Evolutionary conservation across 129 eudicot species (phyloP), one percentile per base, ranked within the genome.

Genomic region (carrot (Daucus carota)): DNA sequence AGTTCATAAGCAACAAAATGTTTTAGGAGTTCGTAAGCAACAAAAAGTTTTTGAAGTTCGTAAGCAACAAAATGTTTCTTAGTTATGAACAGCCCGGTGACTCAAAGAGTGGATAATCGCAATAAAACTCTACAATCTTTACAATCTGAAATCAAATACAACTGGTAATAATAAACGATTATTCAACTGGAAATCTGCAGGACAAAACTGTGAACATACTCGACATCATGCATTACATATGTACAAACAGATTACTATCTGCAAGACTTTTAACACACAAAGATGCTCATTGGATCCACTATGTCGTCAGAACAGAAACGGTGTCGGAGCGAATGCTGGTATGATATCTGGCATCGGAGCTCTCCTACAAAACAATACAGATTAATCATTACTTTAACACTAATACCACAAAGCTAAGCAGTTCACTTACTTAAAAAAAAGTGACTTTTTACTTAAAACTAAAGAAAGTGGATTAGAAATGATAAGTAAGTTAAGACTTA

Each of bases 241-340:
- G 0, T n/a, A 10, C 5, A 11, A 0, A 11, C 17, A 3, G 28
- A 11, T 28, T 3, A 11, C 18, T 12, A 28, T 12, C 17, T 59
- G 20, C 8, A 11, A 59, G 32, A 26, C 17, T 13, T 0, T 14
- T 15, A 0, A 66, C 1, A 33, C 40, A 33, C 41, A 31, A 0
- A 28, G 11, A 24, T 26, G 28, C 32, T 60, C 24, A 54, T 36
- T 36, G 3, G 5, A 36, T 36, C 40, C 3, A 6, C 6, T 28
- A 34, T 44, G 8, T 13, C 4, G 32, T 76, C 72, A 76, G 36
- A 76, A 76, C 72, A 76, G 20, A 32, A 76, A 76, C 41, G 73
- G 60, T 0, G 73, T 76, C 8, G 79, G 73, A 29, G 79, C 45
- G 73, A 76, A 76, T 41, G 73, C 79, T 38, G 79, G 79, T 17